Base-by-base conservation (phyloP, 208 protist species). In the Leishmania arabica region DNA sequence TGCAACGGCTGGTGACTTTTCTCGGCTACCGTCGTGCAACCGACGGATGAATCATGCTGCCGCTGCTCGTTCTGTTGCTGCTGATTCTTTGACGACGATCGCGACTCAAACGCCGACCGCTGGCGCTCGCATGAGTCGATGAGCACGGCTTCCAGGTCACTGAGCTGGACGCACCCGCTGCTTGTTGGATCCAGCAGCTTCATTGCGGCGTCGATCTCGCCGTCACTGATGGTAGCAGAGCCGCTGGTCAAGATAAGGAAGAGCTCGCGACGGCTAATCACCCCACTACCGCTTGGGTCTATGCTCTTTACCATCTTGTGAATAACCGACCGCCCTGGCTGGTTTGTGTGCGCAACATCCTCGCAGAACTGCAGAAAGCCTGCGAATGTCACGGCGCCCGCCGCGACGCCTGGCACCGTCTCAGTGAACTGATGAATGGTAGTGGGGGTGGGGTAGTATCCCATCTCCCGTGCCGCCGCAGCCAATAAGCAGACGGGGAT, bases 291-390 rank as follows among this genome's bases (percentile, higher is more conserved):
- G 42, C 62, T 75, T 34, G 70, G 58, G 40, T 81, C 77, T n/a
- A 85, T 58, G 42, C 75, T 62, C 31, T 85, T 77, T 17, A 85
- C 54, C 42, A 82, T 27, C 72, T 60, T 82, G 72, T 82, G 79
- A 56, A 85, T 75, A 21, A 15, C 64, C 24, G 77, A 81, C 15
- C 82, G 58, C 15, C 77, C 73, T 1, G 45, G 77, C 24, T 62
- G 70, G 53, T 47, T 85, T 37, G 82, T 83, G 73, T 78, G 73
- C 24, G 86, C 83, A 21, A 95, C 84, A 40, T 88, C 66, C 62
- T 88, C 78, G 71, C 89, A 93, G 34, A 95, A 83, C 65, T 90
- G 84, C n/a, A 95, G 75, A 85, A 95, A 95, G 8, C 71, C 42
- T 4, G 83, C 81, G 51, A 91, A 88, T 9, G 74, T 88, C 58